Base-by-base conservation (phyloP, 345 rosid genomes). In the Excoecaria agallocha region DNA sequence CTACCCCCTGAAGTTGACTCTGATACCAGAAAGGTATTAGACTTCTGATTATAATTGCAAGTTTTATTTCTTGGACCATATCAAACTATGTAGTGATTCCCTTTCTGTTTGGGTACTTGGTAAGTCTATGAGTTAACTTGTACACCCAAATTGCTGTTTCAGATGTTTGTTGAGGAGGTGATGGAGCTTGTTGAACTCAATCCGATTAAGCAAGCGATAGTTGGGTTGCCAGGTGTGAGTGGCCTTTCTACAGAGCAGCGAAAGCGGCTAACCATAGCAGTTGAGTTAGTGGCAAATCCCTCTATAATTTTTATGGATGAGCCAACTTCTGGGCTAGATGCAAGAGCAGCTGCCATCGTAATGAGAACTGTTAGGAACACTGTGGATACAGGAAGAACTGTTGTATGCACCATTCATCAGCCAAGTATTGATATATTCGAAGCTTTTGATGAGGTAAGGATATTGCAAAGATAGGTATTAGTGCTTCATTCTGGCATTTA, bases 141-240 rank as follows among this genome's bases (percentile, higher is more conserved):
- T 16, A 43, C 19, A 13, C 57, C 30, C 13, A 19, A 63, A 63
- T 43, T 35, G 22, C 48, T 48, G 35, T 56, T 69, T 41, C 52
- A 79, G 82, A 71, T 75, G 82, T 79, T 79, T 62, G 68, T 75
- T 8, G 93, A 93, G 70, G 92, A 93, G 85, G 96, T 93, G 52
- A 92, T 94, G 96, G 94, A 88, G 73, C 94, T 94, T 38, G 93
- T 94, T 79, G 98, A 94, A 68, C 73, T 94, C 61, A 84, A 81
- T 9, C 81, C 88, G 0, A 60, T 92, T 71, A 82, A 88, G 80
- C n/a, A n/a, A n/a, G n/a, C n/a, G n/a, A n/a, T n/a, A n/a, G n/a
- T n/a, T n/a, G n/a, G n/a, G n/a, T n/a, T n/a, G n/a, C n/a, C n/a
- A n/a, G n/a, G n/a, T n/a, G n/a, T n/a, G n/a, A n/a, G n/a, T n/a